phyloP scores from a whole-genome alignment of 495 filamentous ascomycete species.

The Daldinia childiae region DNA sequence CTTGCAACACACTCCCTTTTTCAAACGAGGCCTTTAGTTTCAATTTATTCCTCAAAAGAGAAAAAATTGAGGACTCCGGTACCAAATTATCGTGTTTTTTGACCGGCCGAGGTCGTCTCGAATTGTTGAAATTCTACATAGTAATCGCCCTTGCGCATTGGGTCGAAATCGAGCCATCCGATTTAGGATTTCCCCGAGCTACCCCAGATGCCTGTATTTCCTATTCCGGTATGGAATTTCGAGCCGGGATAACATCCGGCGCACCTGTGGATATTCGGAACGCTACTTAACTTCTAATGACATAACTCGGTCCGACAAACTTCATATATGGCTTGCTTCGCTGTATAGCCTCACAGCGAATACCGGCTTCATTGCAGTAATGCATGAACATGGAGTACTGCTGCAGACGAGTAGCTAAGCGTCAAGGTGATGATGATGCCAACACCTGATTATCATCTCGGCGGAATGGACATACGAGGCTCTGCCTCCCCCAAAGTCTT shows the following conservation, averaged over 20 bases:
- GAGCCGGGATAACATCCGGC: slow-evolving; percentile 13
- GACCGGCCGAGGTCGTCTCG: background rate
- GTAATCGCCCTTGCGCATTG: slow-evolving; percentile 19
- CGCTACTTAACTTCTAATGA: background rate
- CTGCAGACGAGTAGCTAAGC: slow-evolving; percentile 14
- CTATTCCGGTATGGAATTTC: slow-evolving; percentile 25
- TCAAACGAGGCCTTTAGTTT: slow-evolving; percentile 22
- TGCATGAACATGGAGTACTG: slow-evolving; percentile 16
- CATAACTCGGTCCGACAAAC: slow-evolving; percentile 3
- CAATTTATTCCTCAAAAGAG: slow-evolving; percentile 31
- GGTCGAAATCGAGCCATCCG: slow-evolving; percentile 5
- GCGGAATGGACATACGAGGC: slow-evolving; percentile 14
- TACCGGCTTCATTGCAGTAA: background rate
- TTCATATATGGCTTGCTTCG: background rate
- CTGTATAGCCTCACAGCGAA: slow-evolving; percentile 20
- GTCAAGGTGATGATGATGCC: background rate
- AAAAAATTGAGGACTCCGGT: slow-evolving; percentile 42
- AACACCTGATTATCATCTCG: slow-evolving; percentile 12
- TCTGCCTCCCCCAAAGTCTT: slow-evolving; percentile 33
- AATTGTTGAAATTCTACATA: background rate
- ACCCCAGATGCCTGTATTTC: slow-evolving; percentile 29
- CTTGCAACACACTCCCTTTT: slow-evolving; percentile 13
- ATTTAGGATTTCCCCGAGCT: slow-evolving; percentile 36
- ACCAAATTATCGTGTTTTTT: background rate
- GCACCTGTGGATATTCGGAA: background rate